Conservation (phyloP, 371 early-diverging fungal genomes). For the Rhizopus arrhizus region DNA sequence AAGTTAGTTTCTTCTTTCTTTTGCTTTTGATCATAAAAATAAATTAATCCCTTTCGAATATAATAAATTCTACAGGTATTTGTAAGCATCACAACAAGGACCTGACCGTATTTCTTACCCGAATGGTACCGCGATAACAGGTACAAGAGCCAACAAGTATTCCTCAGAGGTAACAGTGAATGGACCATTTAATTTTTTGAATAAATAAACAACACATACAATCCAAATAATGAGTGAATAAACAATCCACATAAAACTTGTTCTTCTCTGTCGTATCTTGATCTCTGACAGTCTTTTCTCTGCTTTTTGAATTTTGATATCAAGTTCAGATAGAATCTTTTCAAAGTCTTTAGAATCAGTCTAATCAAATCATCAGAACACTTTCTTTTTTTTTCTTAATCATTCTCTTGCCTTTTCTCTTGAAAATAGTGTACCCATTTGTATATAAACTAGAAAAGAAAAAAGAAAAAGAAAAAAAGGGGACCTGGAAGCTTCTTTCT, state of each 20-base stretch:
- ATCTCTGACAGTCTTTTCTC: constrained; percentile 68
- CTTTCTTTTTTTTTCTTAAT: constrained; percentile 1
- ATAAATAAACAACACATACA: constrained; percentile 56
- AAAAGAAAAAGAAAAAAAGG: constrained; percentile 11
- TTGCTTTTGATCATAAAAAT: constrained; percentile 64
- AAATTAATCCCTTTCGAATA: constrained; percentile 49
- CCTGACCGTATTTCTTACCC: constrained; percentile 14
- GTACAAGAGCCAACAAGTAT: constrained; percentile 39
- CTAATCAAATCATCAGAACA: constrained; percentile 6
- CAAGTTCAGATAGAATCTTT: constrained; percentile 77
- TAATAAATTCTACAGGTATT: constrained; percentile 47
- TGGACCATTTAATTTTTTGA: constrained; percentile 24
- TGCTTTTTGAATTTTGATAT: constrained; percentile 72
- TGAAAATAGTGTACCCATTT: constrained; percentile 21
- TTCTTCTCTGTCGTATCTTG: constrained; percentile 63
- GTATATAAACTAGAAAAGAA: not conserved
- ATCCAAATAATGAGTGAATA: constrained; percentile 73
- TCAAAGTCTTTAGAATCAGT: constrained; percentile 69
- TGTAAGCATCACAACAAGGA: not conserved
- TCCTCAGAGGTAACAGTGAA: not conserved
- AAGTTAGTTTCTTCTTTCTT: constrained; percentile 62
- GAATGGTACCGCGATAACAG: constrained; percentile 44
- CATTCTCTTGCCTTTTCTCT: constrained; percentile 20
- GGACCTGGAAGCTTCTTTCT: not conserved
- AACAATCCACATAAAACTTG: constrained; percentile 69